phyloP scores from a whole-genome alignment of 2,329 filamentous ascomycete genomes.

The Pestalotiopsis fici region DNA sequence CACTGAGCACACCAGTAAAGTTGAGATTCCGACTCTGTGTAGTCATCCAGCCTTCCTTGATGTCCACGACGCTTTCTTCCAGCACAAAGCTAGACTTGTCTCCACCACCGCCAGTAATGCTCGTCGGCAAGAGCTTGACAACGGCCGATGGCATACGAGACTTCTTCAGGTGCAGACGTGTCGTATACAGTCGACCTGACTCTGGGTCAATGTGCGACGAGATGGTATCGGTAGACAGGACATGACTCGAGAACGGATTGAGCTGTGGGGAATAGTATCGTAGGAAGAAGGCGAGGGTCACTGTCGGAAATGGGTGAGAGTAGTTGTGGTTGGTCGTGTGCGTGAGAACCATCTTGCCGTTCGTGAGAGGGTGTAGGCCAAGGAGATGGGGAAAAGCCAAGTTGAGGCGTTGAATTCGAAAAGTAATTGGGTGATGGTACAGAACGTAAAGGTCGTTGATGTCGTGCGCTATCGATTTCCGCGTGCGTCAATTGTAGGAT shows the following conservation, averaged over 20 bases:
- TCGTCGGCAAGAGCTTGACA: conserved; percentile 73
- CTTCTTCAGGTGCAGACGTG: conserved; percentile 80
- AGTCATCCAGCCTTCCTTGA: conserved; percentile 80
- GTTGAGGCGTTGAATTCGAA: not conserved
- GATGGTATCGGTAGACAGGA: conserved; percentile 82
- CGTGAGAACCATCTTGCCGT: conserved; percentile 59
- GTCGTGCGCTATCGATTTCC: not conserved
- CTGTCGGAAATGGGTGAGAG: conserved; percentile 80
- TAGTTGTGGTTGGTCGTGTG: conserved; percentile 72
- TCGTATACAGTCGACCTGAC: conserved; percentile 76
- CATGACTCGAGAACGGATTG: conserved; percentile 81
- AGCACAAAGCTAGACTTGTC: conserved; percentile 79
- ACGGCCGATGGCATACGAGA: conserved; percentile 75
- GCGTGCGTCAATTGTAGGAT: not conserved
- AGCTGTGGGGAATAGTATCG: conserved; percentile 72
- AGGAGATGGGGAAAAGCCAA: not conserved
- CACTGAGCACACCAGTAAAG: conserved; percentile 77
- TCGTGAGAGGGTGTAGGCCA: not conserved
- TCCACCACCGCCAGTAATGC: conserved; percentile 65
- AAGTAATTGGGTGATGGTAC: not conserved
- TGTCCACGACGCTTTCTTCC: conserved; percentile 77
- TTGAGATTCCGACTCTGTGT: conserved; percentile 81
- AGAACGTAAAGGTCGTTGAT: not conserved
- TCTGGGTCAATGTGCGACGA: conserved; percentile 69
- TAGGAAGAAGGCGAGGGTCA: conserved; percentile 86